Percentiles rank a stretch among this genome's conserved stretches.
phyloP scores from a whole-genome alignment of 768 basidiomycete species.

The Chalciporus chontae region DNA sequence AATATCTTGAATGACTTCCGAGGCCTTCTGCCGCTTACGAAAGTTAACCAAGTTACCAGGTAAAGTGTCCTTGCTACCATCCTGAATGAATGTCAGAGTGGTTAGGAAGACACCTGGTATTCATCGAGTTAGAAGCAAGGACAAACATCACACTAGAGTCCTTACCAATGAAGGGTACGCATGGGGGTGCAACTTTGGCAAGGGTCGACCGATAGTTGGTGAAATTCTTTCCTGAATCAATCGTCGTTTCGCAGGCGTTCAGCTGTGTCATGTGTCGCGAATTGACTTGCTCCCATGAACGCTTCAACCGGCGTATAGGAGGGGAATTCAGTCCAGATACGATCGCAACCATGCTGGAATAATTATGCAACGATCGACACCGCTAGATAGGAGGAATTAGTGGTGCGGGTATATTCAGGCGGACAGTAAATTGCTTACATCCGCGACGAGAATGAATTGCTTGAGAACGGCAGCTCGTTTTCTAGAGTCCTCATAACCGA shows the following conservation, averaged over 20 bases:
- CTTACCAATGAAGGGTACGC: constrained; percentile 94
- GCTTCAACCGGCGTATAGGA: constrained; percentile 86
- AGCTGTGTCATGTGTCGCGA: constrained; percentile 72
- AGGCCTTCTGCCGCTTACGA: constrained; percentile 89
- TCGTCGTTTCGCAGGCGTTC: constrained; percentile 78
- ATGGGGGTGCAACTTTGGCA: constrained; percentile 82
- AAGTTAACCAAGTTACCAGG: constrained; percentile 86
- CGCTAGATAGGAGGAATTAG: constrained; percentile 47
- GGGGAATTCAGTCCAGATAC: constrained; percentile 93
- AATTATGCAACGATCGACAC: constrained; percentile 87
- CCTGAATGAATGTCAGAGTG: constrained; percentile 96
- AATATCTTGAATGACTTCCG: constrained; percentile 96
- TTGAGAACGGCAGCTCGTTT: constrained; percentile 80
- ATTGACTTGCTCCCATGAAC: constrained; percentile 89
- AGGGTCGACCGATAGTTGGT: constrained; percentile 85
- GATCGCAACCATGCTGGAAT: constrained; percentile 95
- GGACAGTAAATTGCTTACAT: constrained; percentile 52
- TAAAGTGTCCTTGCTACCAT: constrained; percentile 87
- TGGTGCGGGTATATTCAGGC: neutral
- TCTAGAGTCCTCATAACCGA: constrained; percentile 76
- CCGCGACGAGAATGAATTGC: constrained; percentile 87
- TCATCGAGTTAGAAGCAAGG: constrained; percentile 1
- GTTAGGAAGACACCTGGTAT: constrained; percentile 88
- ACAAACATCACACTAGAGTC: neutral
- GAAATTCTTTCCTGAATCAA: constrained; percentile 94